Conservation (phyloP, 345 rosid species). For the Turritis glabra region DNA sequence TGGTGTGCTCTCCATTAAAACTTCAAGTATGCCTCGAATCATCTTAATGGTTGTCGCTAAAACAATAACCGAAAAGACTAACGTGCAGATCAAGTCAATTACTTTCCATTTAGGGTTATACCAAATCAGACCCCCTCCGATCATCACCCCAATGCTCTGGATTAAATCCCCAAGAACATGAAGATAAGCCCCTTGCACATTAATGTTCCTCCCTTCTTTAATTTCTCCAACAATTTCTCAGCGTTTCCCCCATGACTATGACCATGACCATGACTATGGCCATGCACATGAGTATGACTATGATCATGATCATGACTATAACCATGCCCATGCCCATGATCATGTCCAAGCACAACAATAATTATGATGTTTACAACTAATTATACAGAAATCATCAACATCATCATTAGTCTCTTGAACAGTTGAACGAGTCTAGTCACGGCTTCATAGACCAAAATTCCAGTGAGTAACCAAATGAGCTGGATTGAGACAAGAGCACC, state of each 20-base stretch:
- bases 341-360: conserved; percentile 52
- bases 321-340: conserved; percentile 41
- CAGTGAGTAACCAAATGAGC: conserved; percentile 73
- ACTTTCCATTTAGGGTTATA: conserved; percentile 65
- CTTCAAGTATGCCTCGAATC: conserved; percentile 61
- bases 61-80: conserved; percentile 62
- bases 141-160: conserved; percentile 74
- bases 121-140: conserved; percentile 68
- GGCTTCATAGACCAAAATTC: conserved; percentile 69
- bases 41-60: conserved; percentile 63
- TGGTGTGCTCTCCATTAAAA: conserved; percentile 75
- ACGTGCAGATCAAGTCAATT: conserved; percentile 68
- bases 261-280: neutral
- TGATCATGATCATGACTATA: neutral
- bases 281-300: conserved; percentile 11
- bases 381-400: conserved; percentile 59
- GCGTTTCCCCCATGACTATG: conserved; percentile 14
- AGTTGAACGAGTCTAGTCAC: conserved; percentile 51
- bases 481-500: conserved; percentile 71
- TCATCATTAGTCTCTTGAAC: conserved; percentile 43
- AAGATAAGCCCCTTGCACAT: conserved; percentile 69
- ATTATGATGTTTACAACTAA: conserved; percentile 47
- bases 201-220: conserved; percentile 49
- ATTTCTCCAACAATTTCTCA: conserved; percentile 43
- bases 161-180: conserved; percentile 74